These are phyloP conservation scores for Biscogniauxia marginata DNA, from an alignment of 2,329 filamentous ascomycete genomes.

Conservation along the genomic window DNA sequence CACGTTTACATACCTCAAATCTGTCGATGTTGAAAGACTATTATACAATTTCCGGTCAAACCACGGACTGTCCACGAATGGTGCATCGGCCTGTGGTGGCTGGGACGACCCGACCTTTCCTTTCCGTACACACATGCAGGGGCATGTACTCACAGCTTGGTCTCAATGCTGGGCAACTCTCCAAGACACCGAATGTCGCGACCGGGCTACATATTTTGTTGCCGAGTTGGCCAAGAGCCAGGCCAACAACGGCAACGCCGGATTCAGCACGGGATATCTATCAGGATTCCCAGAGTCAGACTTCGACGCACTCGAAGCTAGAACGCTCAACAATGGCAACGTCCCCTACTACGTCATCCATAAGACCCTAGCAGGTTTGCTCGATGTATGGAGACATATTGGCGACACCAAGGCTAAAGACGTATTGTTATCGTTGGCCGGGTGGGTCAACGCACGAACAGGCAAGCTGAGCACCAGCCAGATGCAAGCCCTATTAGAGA, in stretches of 20 bases:
- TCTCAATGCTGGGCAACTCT: conserved; percentile 46
- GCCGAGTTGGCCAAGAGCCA: conserved; percentile 51
- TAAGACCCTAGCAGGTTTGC: conserved; percentile 51
- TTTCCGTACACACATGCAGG: conserved; percentile 51
- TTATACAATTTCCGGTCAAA: conserved; percentile 49
- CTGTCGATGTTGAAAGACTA: conserved; percentile 43
- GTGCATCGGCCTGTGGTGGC: conserved; percentile 45
- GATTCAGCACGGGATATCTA: conserved; percentile 46
- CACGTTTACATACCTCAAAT: conserved; percentile 46
- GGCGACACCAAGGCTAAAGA: conserved; percentile 42
- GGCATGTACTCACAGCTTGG: conserved; percentile 51
- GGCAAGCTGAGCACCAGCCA: conserved; percentile 38
- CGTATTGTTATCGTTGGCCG: conserved; percentile 43
- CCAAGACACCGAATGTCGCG: conserved; percentile 41
- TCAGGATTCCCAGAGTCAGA: conserved; percentile 54
- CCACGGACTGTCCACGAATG: conserved; percentile 46
- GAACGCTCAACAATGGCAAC: conserved; percentile 47
- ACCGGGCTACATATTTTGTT: conserved; percentile 45
- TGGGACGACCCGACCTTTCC: conserved; percentile 56
- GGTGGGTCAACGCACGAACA: conserved; percentile 50
- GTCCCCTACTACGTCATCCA: conserved; percentile 56
- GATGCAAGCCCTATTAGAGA: conserved; percentile 48
- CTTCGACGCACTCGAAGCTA: conserved; percentile 41
- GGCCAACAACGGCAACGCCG: conserved; percentile 45
- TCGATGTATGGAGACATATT: conserved; percentile 48